A percentile compares a stretch with the other conserved stretches of the same genome.
Conservation (phyloP, 2,329 filamentous ascomycete species). For the Stemphylium beticola region DNA sequence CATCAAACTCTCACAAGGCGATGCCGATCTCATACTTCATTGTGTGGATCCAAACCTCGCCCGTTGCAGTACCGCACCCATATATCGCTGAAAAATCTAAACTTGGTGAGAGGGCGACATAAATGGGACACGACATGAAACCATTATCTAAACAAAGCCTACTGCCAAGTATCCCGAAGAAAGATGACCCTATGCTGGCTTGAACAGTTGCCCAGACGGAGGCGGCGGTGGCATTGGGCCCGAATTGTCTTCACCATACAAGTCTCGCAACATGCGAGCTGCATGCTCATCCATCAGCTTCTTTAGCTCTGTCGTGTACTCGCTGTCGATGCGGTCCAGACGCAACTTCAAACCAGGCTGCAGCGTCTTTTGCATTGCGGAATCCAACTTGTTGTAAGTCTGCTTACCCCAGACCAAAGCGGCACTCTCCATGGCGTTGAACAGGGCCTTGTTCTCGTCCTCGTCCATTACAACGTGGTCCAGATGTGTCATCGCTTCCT, state of each 20-base stretch:
- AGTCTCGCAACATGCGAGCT: background rate
- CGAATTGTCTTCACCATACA: background rate
- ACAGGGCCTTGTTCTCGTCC: slow-evolving; percentile 23
- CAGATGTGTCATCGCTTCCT: slow-evolving; percentile 5
- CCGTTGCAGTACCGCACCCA: too few species aligned
- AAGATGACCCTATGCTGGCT: background rate
- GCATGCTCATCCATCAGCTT: slow-evolving; percentile 8
- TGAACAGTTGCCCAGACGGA: background rate
- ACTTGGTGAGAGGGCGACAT: too few species aligned
- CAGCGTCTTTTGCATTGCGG: background rate
- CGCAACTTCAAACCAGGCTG: slow-evolving; percentile 19
- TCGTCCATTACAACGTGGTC: slow-evolving; percentile 3
- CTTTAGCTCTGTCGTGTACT: slow-evolving; percentile 12
- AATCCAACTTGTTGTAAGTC: slow-evolving; percentile 5
- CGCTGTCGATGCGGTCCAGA: slow-evolving; percentile 17
- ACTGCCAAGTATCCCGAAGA: background rate
- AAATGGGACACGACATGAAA: background rate
- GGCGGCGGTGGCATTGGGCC: background rate
- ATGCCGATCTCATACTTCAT: too few species aligned
- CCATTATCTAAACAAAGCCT: background rate
- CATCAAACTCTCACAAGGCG: too few species aligned
- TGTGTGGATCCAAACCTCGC: too few species aligned
- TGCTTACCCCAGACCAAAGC: slow-evolving; percentile 22
- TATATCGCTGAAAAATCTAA: too few species aligned
- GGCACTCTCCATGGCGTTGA: slow-evolving; percentile 9